Conservation (phyloP, 2,329 filamentous ascomycete genomes). For the Penicillium sp. region DNA sequence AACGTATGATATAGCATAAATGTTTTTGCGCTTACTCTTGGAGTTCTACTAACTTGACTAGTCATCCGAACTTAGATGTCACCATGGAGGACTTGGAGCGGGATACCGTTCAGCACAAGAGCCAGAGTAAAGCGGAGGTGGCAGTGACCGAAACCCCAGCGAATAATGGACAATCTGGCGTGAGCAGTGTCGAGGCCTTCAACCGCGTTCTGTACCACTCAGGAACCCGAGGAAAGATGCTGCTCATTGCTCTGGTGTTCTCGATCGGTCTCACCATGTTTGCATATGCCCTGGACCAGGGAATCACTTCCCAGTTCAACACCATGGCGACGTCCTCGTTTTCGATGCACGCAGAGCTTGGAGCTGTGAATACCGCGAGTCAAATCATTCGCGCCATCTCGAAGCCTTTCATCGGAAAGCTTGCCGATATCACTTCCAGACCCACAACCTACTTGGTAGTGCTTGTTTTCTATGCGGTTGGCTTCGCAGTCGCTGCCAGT, state of each 20-base stretch:
- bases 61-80: neutral
- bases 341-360: conserved; percentile 19
- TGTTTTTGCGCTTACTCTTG: neutral
- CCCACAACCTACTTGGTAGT: conserved; percentile 19
- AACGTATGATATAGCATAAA: neutral
- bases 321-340: conserved; percentile 25
- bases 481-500: conserved; percentile 18
- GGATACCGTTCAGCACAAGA: neutral
- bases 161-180: neutral
- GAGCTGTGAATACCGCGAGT: conserved; percentile 18
- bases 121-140: neutral
- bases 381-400: conserved; percentile 25
- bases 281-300: conserved; percentile 27
- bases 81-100: neutral
- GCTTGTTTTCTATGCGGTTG: conserved; percentile 25
- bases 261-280: conserved; percentile 33
- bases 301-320: conserved; percentile 24
- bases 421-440: conserved; percentile 28
- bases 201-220: conserved; percentile 30
- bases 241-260: conserved; percentile 22
- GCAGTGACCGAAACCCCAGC: neutral
- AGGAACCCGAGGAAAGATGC: conserved; percentile 18
- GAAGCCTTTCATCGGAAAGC: conserved; percentile 27
- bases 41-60: neutral
- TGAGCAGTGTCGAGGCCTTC: conserved; percentile 26